Evolutionary conservation across 441 rosid species (phyloP).

Genomic region (Gossypium lobatum): DNA sequence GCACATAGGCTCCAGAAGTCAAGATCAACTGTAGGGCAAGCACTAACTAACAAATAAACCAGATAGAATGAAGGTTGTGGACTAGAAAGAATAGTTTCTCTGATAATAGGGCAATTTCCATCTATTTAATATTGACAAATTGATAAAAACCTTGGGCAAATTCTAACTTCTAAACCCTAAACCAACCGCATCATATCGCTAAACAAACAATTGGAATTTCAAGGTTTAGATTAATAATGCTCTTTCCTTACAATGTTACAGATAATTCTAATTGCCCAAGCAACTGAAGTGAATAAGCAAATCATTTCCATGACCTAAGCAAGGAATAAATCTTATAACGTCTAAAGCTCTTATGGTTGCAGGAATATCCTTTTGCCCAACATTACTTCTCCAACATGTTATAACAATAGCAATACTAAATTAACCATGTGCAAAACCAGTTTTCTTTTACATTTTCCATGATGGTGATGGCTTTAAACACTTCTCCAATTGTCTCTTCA

Average conservation of each 20-base stretch:
- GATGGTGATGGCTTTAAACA: background rate
- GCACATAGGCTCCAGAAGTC: constrained; percentile 22
- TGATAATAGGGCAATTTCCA: background rate
- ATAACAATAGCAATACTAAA: background rate
- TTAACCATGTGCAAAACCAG: background rate
- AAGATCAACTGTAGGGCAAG: constrained; percentile 8
- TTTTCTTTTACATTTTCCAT: background rate
- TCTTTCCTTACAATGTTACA: background rate
- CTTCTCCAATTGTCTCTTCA: background rate
- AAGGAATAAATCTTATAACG: background rate
- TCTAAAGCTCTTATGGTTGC: background rate
- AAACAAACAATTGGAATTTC: background rate
- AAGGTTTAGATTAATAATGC: background rate
- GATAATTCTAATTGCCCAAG: background rate
- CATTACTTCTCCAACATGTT: background rate
- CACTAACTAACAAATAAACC: constrained; percentile 6
- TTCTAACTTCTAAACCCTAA: background rate
- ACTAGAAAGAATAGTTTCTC: background rate
- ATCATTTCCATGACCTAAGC: background rate
- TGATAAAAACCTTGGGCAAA: background rate
- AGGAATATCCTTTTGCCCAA: background rate
- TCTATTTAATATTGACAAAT: background rate
- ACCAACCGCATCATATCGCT: background rate
- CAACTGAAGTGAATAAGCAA: background rate
- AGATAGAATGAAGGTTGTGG: constrained; percentile 7